Evolutionary conservation across 2,329 filamentous ascomycete species (phyloP).

Genomic region (Simplicillium aogashimaense): DNA sequence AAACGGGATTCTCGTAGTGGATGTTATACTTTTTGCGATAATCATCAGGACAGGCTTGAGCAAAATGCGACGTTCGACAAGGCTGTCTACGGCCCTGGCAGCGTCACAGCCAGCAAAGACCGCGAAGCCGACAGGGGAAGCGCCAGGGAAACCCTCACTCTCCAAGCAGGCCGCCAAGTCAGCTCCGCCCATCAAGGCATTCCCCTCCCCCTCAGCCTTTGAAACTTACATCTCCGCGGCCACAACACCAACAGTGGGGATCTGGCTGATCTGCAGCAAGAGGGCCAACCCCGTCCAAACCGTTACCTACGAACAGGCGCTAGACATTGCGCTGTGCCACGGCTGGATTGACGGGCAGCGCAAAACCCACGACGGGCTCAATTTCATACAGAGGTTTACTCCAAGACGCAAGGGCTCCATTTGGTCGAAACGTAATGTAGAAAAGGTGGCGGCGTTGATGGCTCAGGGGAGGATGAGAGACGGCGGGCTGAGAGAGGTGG

Average conservation of each 20-base stretch:
- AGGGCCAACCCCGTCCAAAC: slow-evolving; percentile 31
- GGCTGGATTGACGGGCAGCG: slow-evolving; percentile 55
- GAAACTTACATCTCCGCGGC: slow-evolving; percentile 28
- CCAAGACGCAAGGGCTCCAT: slow-evolving; percentile 42
- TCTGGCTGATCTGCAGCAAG: slow-evolving; percentile 40
- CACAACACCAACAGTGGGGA: slow-evolving; percentile 20
- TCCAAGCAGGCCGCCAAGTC: background rate
- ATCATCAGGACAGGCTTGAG: too few species aligned
- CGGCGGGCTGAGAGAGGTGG: slow-evolving; percentile 37
- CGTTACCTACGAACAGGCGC: slow-evolving; percentile 38
- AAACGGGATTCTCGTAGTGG: too few species aligned
- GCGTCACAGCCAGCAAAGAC: too few species aligned
- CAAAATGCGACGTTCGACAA: too few species aligned
- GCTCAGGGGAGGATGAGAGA: slow-evolving; percentile 36
- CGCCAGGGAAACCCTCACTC: too few species aligned
- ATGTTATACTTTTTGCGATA: too few species aligned
- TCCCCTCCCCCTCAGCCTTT: slow-evolving; percentile 18
- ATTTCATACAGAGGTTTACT: slow-evolving; percentile 47
- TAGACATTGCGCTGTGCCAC: slow-evolving; percentile 47
- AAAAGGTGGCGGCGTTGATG: slow-evolving; percentile 33
- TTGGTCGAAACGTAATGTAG: slow-evolving; percentile 52
- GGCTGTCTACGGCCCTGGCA: too few species aligned
- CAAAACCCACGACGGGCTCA: slow-evolving; percentile 28
- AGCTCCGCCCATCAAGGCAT: slow-evolving; percentile 13
- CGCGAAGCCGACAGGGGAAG: too few species aligned